Conservation (phyloP, 202 grass and related monocot genomes). For the Sporobolus alterniflorus region DNA sequence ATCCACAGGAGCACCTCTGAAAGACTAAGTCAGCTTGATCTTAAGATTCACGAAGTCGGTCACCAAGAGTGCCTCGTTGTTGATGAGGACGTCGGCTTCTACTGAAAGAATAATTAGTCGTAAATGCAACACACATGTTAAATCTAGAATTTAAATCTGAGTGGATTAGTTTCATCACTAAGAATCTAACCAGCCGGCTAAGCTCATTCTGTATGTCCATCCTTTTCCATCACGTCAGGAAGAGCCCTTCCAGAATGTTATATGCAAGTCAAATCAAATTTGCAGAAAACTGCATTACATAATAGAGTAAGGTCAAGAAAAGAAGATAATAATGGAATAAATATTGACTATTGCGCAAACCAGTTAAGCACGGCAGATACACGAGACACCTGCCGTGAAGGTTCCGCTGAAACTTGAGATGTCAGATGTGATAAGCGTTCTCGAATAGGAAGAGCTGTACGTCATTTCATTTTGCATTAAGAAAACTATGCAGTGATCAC, state of each 20-base stretch:
- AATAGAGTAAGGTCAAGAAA: conserved; percentile 21
- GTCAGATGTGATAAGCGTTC: background rate
- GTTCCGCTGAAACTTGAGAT: conserved; percentile 7
- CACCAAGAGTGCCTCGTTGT: too few species aligned
- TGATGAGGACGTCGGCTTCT: too few species aligned
- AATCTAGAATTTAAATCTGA: too few species aligned
- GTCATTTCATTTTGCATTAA: too few species aligned
- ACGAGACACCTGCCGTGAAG: background rate
- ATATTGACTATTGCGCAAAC: background rate
- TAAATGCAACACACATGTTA: too few species aligned
- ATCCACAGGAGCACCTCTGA: too few species aligned
- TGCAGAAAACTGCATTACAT: background rate
- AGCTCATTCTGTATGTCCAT: too few species aligned
- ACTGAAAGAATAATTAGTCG: too few species aligned
- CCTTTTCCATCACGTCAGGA: conserved; percentile 22
- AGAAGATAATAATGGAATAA: conserved; percentile 8
- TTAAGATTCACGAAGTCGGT: too few species aligned
- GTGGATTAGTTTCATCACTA: too few species aligned
- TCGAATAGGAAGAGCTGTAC: background rate
- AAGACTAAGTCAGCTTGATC: too few species aligned
- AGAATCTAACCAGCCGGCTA: too few species aligned
- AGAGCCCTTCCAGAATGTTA: conserved; percentile 24
- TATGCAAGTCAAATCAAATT: conserved; percentile 31
- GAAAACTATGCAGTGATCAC: background rate
- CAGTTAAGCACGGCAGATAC: background rate